Evolutionary conservation across 2,329 filamentous ascomycete genomes (phyloP), one percentile per base, ranked within the genome.

Genomic region (Beauveria sp.): DNA sequence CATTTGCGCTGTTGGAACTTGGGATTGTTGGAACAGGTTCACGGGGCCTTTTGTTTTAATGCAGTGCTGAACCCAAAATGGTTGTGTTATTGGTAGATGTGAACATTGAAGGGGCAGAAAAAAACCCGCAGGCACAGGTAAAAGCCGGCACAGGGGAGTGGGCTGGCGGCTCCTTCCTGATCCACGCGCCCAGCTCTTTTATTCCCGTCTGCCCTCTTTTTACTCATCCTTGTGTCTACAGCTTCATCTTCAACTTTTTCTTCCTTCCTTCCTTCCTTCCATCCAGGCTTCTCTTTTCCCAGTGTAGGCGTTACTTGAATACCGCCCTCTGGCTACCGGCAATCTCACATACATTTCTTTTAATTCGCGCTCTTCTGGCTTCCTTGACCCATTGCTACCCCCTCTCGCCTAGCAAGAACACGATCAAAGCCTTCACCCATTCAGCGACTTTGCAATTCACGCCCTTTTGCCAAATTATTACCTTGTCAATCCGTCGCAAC

Each of bases 181-280:
- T 20, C 51, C 51, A 55, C 54, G 16, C 41, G 26, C n/a, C 24
- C 54, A 47, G 20, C 44, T 40, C 22, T 37, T 59, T 59, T 59
- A 58, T 59, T 59, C 55, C 55, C 55, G 55, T 59, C 37, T 37
- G 28, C 18, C 46, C 46, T 52, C 46, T 6, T 37, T 12, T 14
- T 28, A 18, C n/a, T 26, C 53, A 12, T 20, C 30, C 28, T 26
- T 3, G 12, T 22, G 18, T 40, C 28, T 10, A 34, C 26, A 20
- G 50, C 30, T 53, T 53, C 50, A n/a, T 30, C 22, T 53, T 20
- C 9, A 20, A 8, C n/a, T 3, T 40, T 47, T 20, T n/a, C 16
- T 51, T 30, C 48, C 26, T 51, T 51, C 26, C n/a, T 47, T 20
- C 10, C 16, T 51, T 30, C 48, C 26, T 51, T 51, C 26, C n/a